phyloP scores from a whole-genome alignment of 495 filamentous ascomycete species.

The Penicillium flavigenum region DNA sequence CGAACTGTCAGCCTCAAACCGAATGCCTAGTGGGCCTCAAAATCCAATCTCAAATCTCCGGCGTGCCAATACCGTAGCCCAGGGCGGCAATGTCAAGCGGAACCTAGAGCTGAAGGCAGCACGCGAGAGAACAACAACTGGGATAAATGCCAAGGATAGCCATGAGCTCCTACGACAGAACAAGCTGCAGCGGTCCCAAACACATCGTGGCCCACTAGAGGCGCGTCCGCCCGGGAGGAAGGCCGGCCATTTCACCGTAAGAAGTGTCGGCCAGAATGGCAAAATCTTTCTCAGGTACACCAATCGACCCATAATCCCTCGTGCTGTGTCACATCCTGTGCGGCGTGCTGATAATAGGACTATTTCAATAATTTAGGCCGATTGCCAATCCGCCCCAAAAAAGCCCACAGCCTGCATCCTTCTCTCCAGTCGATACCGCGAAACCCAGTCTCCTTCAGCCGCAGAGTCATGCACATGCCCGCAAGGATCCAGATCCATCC shows the following conservation, averaged over 20 bases:
- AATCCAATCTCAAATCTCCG: conserved; percentile 33
- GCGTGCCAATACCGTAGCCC: conserved; percentile 47
- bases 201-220: conserved; percentile 33
- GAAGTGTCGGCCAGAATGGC: conserved; percentile 90
- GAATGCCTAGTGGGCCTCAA: conserved; percentile 20
- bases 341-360: conserved; percentile 28
- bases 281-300: conserved; percentile 88
- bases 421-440: conserved; percentile 33
- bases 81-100: conserved; percentile 34
- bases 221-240: conserved; percentile 39
- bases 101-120: conserved; percentile 34
- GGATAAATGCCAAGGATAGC: conserved; percentile 47
- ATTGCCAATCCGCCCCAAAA: conserved; percentile 47
- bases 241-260: conserved; percentile 86
- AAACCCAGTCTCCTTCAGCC: conserved; percentile 38
- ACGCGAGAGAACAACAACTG: conserved; percentile 35
- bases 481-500: conserved; percentile 37
- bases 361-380: conserved; percentile 33
- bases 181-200: conserved; percentile 40
- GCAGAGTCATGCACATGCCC: conserved; percentile 20
- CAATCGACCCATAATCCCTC: conserved; percentile 31
- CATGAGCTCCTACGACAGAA: conserved; percentile 48
- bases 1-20: conserved; percentile 20
- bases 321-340: conserved; percentile 20
- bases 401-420: conserved; percentile 33